A percentile compares a stretch with the other conserved stretches of the same genome.
phyloP scores from a whole-genome alignment of 1,284 basidiomycete genomes.

The Hymenochaete sp. region DNA sequence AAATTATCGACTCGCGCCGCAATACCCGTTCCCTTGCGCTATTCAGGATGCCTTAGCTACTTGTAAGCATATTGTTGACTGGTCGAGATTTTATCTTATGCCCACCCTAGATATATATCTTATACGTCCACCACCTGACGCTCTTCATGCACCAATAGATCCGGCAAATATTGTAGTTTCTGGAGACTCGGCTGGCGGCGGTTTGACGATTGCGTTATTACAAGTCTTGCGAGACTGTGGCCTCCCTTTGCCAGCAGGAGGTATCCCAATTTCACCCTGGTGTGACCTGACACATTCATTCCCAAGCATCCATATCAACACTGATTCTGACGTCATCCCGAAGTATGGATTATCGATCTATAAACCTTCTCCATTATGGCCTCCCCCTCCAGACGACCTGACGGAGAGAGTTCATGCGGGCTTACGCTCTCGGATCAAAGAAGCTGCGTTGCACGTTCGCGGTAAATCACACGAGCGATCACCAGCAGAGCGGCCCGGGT shows the following conservation, averaged over 20 bases:
- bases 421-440: conserved; percentile 50
- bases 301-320: conserved; percentile 81
- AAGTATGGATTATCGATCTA: conserved; percentile 59
- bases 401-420: conserved; percentile 53
- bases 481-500: not conserved
- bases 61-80: conserved; percentile 38
- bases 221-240: conserved; percentile 87
- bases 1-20: conserved; percentile 86
- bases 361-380: conserved; percentile 88
- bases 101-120: conserved; percentile 54
- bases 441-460: conserved; percentile 2
- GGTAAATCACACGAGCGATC: not conserved
- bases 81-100: not conserved
- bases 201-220: conserved; percentile 75
- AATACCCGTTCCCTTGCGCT: conserved; percentile 95
- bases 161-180: conserved; percentile 79
- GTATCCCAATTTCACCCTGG: conserved; percentile 83
- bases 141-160: conserved; percentile 70
- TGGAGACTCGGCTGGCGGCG: conserved; percentile 94
- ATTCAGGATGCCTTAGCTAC: conserved; percentile 83
- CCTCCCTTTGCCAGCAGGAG: conserved; percentile 80
- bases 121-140: conserved; percentile 54
- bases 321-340: conserved; percentile 77
- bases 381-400: conserved; percentile 74
- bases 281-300: conserved; percentile 94